Base-by-base conservation (phyloP, 805 yeast species). In the Candida nonsorbophila region DNA sequence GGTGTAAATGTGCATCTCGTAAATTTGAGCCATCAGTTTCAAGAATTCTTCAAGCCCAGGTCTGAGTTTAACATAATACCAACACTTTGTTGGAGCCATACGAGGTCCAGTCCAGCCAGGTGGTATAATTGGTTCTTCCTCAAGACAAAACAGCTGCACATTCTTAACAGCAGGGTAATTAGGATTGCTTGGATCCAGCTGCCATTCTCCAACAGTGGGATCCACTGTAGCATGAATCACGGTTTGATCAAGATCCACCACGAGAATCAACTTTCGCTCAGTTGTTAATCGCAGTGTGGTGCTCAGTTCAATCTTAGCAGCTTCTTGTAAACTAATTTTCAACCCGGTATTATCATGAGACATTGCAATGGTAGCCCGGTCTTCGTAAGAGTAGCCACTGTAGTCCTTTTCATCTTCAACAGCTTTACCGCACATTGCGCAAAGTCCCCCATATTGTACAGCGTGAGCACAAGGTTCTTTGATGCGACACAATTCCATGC, bases 211-310 rank as follows among this genome's bases (percentile, higher is more conserved):
- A 17, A 92, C 94, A 0, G 96, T 87, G 0, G 97, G 97, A 52
- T 92, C 98, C 11, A 90, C 97, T 4, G 97, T 90, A 23, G 97
- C 95, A 49, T 92, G 98, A 18, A 92, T 90, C 4, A 92, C 94
- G 0, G 98, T 92, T 54, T 92, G 98, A 60, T 92, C 98, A 39
- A 92, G 68, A 65, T 92, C 98, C 4, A 92, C 98, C 16, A 92
- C 97, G 33, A 92, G 66, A 17, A 92, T 87, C 38, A 92, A 65
- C 52, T 84, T 85, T 35, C 70, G 63, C 30, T 76, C 83, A 10
- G 64, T 52, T 5, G 77, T 55, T 26, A 92, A 65, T 34, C 81
- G 65, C 33, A 66, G 61, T 4, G 85, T 75, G 29, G 87, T 69
- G 17, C 62, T 61, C 36, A 73, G 72, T 49, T 88, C 97, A 27